Percentiles rank a stretch among this genome's conserved stretches.
Evolutionary conservation across 2,329 filamentous ascomycete species (phyloP).

Genomic region (Neofusicoccum parvum): DNA sequence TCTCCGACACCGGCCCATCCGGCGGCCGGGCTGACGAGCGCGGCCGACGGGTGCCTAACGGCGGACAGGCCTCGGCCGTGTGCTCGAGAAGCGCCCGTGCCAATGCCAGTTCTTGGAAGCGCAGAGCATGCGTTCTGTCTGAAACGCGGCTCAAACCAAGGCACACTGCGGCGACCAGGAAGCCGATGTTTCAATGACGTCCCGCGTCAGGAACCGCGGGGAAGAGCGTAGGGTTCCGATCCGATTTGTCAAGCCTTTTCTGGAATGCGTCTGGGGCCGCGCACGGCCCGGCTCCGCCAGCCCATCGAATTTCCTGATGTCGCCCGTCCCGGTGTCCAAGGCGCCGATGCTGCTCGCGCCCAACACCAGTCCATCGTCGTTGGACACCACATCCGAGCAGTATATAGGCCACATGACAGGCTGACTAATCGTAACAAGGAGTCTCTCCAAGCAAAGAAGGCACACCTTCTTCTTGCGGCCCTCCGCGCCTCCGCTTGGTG

Average conservation of each 20-base stretch:
- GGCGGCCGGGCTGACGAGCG: not conserved
- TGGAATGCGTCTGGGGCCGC: not conserved
- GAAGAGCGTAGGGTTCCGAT: not conserved
- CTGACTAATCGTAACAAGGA: not conserved
- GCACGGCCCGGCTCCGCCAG: not conserved
- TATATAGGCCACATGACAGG: not conserved
- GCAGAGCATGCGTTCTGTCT: not conserved
- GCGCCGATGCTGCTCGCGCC: no score
- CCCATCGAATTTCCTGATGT: no score
- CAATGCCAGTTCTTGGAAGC: no score
- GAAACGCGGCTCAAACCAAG: slow-evolving; percentile 2
- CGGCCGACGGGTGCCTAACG: not conserved
- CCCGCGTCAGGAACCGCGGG: not conserved
- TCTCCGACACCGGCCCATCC: not conserved
- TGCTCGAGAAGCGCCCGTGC: no score
- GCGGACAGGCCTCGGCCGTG: not conserved
- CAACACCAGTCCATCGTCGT: no score
- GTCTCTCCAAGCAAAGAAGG: not conserved
- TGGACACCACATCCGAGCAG: not conserved
- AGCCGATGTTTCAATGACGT: not conserved
- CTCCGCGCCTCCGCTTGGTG: slow-evolving; percentile 20
- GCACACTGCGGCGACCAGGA: not conserved
- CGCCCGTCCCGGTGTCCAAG: no score
- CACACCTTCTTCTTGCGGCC: not conserved
- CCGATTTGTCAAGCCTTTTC: not conserved